Evolutionary conservation across 176 grass and related monocot genomes (phyloP), one percentile per base, ranked within the genome.

Genomic region (Eleusine indica): DNA sequence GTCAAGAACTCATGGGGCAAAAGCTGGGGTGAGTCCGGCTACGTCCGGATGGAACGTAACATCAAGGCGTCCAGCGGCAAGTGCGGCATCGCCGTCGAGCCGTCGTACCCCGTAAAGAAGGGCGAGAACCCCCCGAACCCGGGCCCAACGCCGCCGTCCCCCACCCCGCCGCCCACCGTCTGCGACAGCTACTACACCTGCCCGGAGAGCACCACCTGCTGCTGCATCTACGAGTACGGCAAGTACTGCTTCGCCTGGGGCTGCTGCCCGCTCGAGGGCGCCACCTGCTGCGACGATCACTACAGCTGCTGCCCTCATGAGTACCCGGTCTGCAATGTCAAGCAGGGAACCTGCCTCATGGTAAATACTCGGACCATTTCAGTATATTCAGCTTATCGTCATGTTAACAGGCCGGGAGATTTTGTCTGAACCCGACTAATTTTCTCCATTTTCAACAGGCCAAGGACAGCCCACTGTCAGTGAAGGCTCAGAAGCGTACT

Each of bases 251-350:
- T 79, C 48, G 43, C 87, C 15, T 98, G 93, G 93, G 96, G 93
- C 30, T 98, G 96, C 87, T 98, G 96, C 85, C 96, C 96, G 3
- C 81, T 95, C 3, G 96, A 98, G 83, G 90, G 80, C 0, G 93
- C 96, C 40, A 94, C 89, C 70, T 98, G 96, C 83, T 98, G 96
- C 29, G 87, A 98, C 6, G 96, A 95, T 43, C 91, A 94, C 87
- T 98, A 90, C 87, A 94, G 91, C 75, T 98, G 96, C 89, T 98
- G 96, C 93, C 96, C 96, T 9, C 89, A 93, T 42, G 89, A 98
- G 14, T 95, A 94, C 71, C 96, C 96, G 15, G 4, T 98, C 73
- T 98, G 96, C 85, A 82, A 98, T 49, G 41, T 88, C 0, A 14
- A 35, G 43, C 70, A 91, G 14, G 93, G 96, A 52, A 83, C 90